A percentile compares a stretch with the other conserved stretches of the same genome.
Evolutionary conservation across 345 rosid species (phyloP).

Genomic region (Conringia planisiliqua): DNA sequence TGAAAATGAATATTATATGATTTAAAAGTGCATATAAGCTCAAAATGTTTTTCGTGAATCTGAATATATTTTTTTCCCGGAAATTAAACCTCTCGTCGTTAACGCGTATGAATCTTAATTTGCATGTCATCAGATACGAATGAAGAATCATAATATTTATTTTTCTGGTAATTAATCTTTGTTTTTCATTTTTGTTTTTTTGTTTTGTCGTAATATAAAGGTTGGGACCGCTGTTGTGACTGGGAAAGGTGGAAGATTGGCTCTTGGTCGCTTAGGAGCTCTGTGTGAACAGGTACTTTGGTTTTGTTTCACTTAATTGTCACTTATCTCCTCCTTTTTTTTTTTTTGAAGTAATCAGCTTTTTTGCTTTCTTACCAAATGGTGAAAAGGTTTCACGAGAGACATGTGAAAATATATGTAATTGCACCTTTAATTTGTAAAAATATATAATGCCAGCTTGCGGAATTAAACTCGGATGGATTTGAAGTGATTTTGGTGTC

Average conservation of each 20-base stretch:
- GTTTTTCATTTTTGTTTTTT: not conserved
- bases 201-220: constrained; percentile 29
- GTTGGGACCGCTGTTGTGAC: constrained; percentile 99
- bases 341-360: no score
- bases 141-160: not conserved
- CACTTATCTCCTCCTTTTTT: not conserved
- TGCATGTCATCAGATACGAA: constrained; percentile 17
- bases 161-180: constrained; percentile 2
- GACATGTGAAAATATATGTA: constrained; percentile 14
- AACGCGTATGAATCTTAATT: constrained; percentile 5
- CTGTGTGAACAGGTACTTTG: constrained; percentile 80
- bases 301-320: not conserved
- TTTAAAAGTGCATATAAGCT: not conserved
- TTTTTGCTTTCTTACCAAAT: not conserved
- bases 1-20: not conserved
- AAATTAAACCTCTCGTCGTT: not conserved
- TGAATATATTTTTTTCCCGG: not conserved
- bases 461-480: constrained; percentile 77
- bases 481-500: constrained; percentile 87
- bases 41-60: not conserved
- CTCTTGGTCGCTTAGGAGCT: constrained; percentile 90
- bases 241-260: constrained; percentile 85
- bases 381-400: constrained; percentile 9
- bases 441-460: constrained; percentile 49
- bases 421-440: constrained; percentile 21